Percentiles rank a stretch among this genome's conserved stretches.
Evolutionary conservation across 2,329 filamentous ascomycete species (phyloP).

Genomic region (Paraphoma sp.): DNA sequence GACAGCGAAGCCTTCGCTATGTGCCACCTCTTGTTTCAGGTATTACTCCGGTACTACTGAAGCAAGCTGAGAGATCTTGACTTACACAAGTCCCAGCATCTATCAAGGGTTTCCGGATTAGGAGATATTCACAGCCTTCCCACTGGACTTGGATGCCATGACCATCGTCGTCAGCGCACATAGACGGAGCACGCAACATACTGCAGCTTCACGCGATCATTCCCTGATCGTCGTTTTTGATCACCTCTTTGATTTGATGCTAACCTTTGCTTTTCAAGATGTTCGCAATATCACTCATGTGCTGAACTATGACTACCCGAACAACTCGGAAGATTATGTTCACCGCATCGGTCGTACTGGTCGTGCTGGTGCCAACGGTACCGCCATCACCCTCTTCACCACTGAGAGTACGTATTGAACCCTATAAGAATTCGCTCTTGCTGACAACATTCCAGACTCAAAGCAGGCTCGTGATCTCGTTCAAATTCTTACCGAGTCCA

Average conservation of each 20-base stretch:
- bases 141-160: constrained; percentile 54
- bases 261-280: constrained; percentile 90
- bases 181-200: constrained; percentile 63
- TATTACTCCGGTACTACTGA: constrained; percentile 70
- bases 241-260: constrained; percentile 61
- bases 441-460: constrained; percentile 53
- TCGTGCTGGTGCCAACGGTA: constrained; percentile 85
- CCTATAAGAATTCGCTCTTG: neutral
- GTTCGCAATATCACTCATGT: constrained; percentile 99
- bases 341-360: constrained; percentile 73
- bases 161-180: constrained; percentile 56
- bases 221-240: constrained; percentile 59
- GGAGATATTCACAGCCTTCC: constrained; percentile 63
- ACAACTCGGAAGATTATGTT: constrained; percentile 79
- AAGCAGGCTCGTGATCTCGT: constrained; percentile 91
- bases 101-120: constrained; percentile 74
- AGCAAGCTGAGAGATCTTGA: constrained; percentile 82
- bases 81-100: constrained; percentile 71
- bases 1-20: constrained; percentile 73
- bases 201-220: constrained; percentile 65
- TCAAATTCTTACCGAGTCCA: constrained; percentile 89
- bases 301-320: constrained; percentile 99
- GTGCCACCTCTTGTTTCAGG: constrained; percentile 75
- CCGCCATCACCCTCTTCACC: constrained; percentile 97
- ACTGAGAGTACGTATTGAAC: constrained; percentile 84